phyloP scores from a whole-genome alignment of 805 yeast species.

The Metschnikowia kunwiensis region DNA sequence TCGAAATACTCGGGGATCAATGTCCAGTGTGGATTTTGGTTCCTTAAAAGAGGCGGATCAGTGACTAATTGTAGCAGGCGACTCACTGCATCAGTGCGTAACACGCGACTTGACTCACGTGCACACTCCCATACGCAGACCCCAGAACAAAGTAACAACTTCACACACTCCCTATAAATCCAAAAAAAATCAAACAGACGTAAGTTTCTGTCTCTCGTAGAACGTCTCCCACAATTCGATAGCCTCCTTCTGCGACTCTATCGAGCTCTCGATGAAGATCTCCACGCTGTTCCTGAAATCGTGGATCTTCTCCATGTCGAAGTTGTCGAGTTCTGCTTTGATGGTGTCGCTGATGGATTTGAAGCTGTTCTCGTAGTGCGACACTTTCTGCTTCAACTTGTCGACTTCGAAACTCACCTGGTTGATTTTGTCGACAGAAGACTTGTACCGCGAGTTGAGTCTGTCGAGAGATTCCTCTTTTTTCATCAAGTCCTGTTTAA shows the following conservation, averaged over 20 bases:
- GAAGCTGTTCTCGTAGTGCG: conserved; percentile 55
- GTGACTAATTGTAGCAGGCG: no score
- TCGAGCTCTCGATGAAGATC: conserved; percentile 82
- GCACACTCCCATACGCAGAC: no score
- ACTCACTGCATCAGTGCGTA: no score
- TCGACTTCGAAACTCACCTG: conserved; percentile 57
- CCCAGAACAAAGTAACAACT: no score
- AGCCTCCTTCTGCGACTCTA: conserved; percentile 90
- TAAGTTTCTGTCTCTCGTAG: conserved; percentile 49
- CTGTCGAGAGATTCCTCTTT: conserved; percentile 46
- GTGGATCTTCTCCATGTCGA: conserved; percentile 71
- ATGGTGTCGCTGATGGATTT: conserved; percentile 64
- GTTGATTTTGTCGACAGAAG: conserved; percentile 61
- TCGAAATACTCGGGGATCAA: no score
- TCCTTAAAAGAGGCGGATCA: no score
- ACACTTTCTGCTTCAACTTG: conserved; percentile 51
- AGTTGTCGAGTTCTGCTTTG: conserved; percentile 60
- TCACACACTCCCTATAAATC: neutral
- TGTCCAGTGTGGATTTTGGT: no score
- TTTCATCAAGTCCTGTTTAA: conserved; percentile 44
- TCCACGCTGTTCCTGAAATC: conserved; percentile 90
- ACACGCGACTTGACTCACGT: no score
- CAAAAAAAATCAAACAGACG: conserved; percentile 8
- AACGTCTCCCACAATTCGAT: conserved; percentile 88
- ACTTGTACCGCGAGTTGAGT: conserved; percentile 41